Evolutionary conservation across 805 yeast genomes (phyloP), one percentile per base, ranked within the genome.

Genomic region (Wickerhamomyces tratensis): DNA sequence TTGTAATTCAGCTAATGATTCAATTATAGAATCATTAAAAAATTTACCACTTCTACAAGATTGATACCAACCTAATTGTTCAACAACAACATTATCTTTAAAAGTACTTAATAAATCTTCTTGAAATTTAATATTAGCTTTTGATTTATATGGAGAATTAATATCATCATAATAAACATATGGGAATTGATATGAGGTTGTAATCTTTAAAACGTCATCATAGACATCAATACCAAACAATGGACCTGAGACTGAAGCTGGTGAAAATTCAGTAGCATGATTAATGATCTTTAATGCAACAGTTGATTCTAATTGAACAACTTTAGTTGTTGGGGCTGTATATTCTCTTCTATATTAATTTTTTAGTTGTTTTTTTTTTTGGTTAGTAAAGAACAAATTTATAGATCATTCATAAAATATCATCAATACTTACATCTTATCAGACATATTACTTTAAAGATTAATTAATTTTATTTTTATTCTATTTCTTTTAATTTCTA

Each of bases 21-120:
- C 95, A 29, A 87, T 69, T 41, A 84, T 68, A 42, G 76, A 76
- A 42, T 75, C 72, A 46, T 79, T 77, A 54, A 80, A 75, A 57
- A 79, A 79, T 58, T 78, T 78, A 38, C 93, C 93, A 35, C 83
- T 73, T 41, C 69, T 65, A 29, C 87, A 71, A 37, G 82, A 70
- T 57, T 85, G 76, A 65, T 84, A 86, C 87, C 89, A 86, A 33
- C 96, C 96, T 48, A 80, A 74, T 46, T 80, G 71, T 56, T 79
- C 84, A 37, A 77, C 69, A 38, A 88, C 89, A 46, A 76, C 69
- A 39, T 82, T 81, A 43, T 70, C 72, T 53, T 70, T 75, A 48
- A 86, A 72, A 46, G 76, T 74, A 37, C 76, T 73, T 49, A 82
- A 67, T 54, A 83, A 68, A 39, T 82, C 87, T 41, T 72, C 74